Conservation (phyloP, 495 filamentous ascomycete genomes). For the Penicillium desertorum region DNA sequence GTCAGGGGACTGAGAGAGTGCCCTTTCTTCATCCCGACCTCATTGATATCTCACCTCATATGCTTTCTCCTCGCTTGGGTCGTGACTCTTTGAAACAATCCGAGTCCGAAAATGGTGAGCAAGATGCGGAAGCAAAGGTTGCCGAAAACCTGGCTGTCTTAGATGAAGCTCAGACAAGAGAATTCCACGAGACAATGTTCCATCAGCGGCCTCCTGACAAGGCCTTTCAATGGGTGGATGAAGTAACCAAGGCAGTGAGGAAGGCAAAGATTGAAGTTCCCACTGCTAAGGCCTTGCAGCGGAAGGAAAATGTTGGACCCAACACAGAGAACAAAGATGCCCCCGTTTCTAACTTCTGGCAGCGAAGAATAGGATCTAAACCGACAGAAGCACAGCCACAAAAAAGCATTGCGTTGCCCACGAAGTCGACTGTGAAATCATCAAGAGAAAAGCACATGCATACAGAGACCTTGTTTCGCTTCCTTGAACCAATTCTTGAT, state of each 20-base stretch:
- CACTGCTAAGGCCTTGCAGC: not conserved
- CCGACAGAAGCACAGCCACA: not conserved
- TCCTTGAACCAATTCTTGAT: conserved; percentile 26
- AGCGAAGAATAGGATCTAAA: not conserved
- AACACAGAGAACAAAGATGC: not conserved
- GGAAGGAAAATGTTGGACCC: not conserved
- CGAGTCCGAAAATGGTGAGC: not conserved
- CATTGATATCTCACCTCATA: conserved; percentile 7
- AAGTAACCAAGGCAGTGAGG: not conserved
- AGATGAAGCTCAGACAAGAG: not conserved
- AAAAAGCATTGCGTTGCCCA: not conserved
- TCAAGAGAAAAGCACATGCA: conserved; percentile 2
- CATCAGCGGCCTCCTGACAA: not conserved
- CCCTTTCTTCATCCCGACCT: conserved; percentile 4
- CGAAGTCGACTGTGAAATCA: not conserved
- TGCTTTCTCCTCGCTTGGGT: not conserved
- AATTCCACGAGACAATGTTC: conserved; percentile 2
- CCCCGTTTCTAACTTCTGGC: not conserved
- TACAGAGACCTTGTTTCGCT: conserved; percentile 22
- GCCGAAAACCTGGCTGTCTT: not conserved
- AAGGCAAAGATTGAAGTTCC: not conserved
- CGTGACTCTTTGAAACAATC: not conserved
- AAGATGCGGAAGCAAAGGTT: not conserved
- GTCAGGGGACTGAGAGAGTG: not conserved
- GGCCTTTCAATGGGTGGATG: not conserved